Percentiles rank a stretch among this genome's conserved stretches.
phyloP scores from a whole-genome alignment of 257 asterid species.

The Agastache rugosa region DNA sequence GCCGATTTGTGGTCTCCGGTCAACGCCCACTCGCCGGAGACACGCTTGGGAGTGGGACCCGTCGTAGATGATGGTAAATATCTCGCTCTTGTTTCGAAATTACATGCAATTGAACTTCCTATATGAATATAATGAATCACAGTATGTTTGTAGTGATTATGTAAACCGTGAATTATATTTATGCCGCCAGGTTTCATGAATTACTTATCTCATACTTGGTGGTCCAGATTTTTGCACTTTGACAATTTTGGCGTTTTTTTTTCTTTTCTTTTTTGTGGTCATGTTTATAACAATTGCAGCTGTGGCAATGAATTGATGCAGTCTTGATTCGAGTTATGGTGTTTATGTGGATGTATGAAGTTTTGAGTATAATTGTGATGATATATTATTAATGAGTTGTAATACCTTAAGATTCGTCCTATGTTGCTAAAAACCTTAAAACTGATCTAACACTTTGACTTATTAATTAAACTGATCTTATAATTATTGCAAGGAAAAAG shows the following conservation, averaged over 20 bases:
- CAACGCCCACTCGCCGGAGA: conserved; percentile 29
- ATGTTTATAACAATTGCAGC: neutral
- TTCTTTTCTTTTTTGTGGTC: neutral
- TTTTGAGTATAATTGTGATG: neutral
- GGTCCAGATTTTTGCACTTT: neutral
- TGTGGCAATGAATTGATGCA: neutral
- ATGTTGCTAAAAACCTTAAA: neutral
- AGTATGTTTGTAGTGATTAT: neutral
- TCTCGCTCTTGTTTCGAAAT: neutral
- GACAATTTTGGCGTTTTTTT: neutral
- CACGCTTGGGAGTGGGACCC: conserved; percentile 9
- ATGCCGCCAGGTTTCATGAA: neutral
- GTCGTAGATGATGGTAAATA: conserved; percentile 34
- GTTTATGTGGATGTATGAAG: conserved; percentile 2
- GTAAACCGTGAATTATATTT: neutral
- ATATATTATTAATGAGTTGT: neutral
- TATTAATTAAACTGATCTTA: no score
- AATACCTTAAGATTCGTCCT: neutral
- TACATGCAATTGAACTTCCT: neutral
- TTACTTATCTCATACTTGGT: neutral
- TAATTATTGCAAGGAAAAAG: neutral
- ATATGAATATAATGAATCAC: no score
- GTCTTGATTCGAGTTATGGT: neutral
- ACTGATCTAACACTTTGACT: no score
- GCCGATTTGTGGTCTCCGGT: conserved; percentile 18